Base-by-base conservation (phyloP, 208 protist genomes). In the Trichomonas tenax region DNA sequence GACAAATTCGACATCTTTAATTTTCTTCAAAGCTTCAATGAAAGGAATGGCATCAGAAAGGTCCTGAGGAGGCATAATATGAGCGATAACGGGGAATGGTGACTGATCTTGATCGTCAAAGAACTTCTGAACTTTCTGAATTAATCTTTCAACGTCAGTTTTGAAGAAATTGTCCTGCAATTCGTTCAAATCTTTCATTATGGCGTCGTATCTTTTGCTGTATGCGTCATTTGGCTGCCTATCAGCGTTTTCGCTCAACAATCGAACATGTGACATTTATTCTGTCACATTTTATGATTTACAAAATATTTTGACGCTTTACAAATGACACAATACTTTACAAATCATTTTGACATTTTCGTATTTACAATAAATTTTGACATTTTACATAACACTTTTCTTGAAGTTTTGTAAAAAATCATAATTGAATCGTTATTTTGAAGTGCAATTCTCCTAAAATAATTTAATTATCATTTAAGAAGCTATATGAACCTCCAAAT, bases 1-100 rank as follows among this genome's bases (percentile, higher is more conserved):
- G 45, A 93, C 15, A 51, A 93, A 48, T 51, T 41, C 40, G n/a
- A 93, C 34, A 38, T 51, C 44, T 51, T 48, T 9, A 48, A n/a
- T 46, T 36, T 34, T 34, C 40, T 31, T 46, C 9, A 93, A 10
- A 34, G 44, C 21, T 51, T 48, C 17, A 21, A 93, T 26, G 45
- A 93, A 93, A 9, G 6, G 14, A 34, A n/a, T 3, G 0, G 86
- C 23, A 93, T 93, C 86, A 44, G 86, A 23, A 21, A n/a, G 17
- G 51, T 93, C 86, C 51, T 93, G 86, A n/a, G 86, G 86, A 51
- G 86, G 86, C 41, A 51, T 93, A 38, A 93, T 44, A 93, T 93
- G 86, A 1, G 86, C 86, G 38, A 93, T 40, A 2, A 93, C 44
- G 38, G 86, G 86, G 36, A 93, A 93, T 34, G 86, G 86, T 51